phyloP scores from a whole-genome alignment of 129 eudicot genomes.

The Scalesia atractyloides region DNA sequence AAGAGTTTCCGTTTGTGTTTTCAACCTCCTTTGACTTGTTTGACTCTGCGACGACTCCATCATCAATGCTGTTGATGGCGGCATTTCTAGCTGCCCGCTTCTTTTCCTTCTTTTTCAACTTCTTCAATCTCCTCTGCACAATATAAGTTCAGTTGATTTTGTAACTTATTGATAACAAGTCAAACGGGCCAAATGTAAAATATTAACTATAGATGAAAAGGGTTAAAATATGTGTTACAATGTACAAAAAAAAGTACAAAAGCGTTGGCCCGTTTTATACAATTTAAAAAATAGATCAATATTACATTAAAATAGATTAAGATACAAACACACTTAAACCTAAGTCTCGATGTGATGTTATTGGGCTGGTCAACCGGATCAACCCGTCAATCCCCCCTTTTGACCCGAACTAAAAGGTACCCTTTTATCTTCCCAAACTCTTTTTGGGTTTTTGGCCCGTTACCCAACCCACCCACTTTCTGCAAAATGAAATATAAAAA shows the following conservation, averaged over 20 bases:
- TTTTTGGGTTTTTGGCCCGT: background rate
- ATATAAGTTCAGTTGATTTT: background rate
- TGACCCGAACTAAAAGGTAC: background rate
- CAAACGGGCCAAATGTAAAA: background rate
- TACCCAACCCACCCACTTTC: background rate
- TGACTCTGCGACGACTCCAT: background rate
- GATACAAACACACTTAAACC: too few species aligned
- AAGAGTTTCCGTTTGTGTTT: background rate
- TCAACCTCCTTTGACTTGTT: background rate
- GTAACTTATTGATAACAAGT: background rate
- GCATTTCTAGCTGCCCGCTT: conserved; percentile 29
- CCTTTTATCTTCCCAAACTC: background rate
- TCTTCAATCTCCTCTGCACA: conserved; percentile 59
- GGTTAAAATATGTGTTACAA: background rate
- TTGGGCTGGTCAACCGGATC: background rate
- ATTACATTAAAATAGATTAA: too few species aligned
- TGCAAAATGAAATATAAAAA: too few species aligned
- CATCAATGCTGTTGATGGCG: background rate
- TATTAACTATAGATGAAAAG: background rate
- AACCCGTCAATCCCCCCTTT: background rate
- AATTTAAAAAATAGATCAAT: too few species aligned
- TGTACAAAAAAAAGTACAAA: too few species aligned
- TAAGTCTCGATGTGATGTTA: background rate
- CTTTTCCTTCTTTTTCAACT: conserved; percentile 58
- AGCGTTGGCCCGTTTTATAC: too few species aligned